phyloP scores from a whole-genome alignment of 164 flowering plant species.

The Piper longum region DNA sequence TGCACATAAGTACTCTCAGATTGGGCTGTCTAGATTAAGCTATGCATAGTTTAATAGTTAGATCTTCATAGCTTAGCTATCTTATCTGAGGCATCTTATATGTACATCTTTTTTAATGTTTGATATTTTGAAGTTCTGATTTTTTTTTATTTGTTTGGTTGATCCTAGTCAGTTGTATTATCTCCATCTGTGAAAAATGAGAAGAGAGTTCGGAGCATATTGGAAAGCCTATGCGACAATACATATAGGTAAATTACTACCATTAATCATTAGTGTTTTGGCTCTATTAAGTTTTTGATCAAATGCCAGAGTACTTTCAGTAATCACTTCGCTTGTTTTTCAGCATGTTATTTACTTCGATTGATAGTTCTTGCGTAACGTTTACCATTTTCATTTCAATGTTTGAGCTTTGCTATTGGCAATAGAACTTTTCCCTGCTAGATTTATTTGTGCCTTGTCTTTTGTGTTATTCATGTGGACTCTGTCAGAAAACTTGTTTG shows the following conservation, averaged over 20 bases:
- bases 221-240: constrained; percentile 55
- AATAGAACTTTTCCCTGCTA: no score
- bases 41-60: no score
- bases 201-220: constrained; percentile 86
- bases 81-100: background rate
- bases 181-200: constrained; percentile 73
- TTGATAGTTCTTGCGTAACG: no score
- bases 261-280: no score
- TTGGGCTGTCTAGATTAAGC: no score
- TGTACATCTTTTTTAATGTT: background rate
- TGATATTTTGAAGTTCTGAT: background rate
- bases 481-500: background rate
- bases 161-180: constrained; percentile 65
- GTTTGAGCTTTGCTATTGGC: no score
- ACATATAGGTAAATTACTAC: constrained; percentile 42
- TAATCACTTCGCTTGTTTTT: background rate
- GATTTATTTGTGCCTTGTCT: no score
- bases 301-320: background rate
- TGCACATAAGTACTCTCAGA: no score
- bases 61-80: no score
- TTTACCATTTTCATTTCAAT: no score
- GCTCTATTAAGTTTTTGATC: background rate
- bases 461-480: no score
- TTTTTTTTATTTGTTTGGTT: constrained; percentile 3
- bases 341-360: no score